Percentiles rank a stretch among this genome's conserved stretches.
phyloP scores from a whole-genome alignment of 2,329 filamentous ascomycete genomes.

The Metarhizium sp. region DNA sequence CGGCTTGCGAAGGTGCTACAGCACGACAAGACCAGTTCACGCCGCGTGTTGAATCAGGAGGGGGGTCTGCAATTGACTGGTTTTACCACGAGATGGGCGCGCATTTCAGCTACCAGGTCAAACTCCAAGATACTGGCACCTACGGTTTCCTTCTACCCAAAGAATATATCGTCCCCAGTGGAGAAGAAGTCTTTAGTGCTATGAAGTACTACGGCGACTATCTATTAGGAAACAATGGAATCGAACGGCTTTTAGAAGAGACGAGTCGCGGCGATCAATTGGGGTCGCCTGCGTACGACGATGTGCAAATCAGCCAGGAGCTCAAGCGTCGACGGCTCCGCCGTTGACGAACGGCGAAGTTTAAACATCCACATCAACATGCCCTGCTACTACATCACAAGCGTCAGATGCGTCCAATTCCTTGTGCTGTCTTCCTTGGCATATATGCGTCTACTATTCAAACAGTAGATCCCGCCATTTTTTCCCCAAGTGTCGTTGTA shows the following conservation, averaged over 20 bases:
- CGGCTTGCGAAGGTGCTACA: constrained; percentile 78
- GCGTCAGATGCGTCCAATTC: background rate
- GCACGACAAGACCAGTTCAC: constrained; percentile 13
- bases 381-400: background rate
- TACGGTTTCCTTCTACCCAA: constrained; percentile 88
- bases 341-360: constrained; percentile 13
- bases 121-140: constrained; percentile 83
- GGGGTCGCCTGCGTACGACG: constrained; percentile 6
- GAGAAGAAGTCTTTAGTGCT: constrained; percentile 77
- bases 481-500: background rate
- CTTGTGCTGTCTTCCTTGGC: background rate
- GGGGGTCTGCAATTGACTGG: constrained; percentile 86
- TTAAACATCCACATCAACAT: background rate
- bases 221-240: constrained; percentile 60
- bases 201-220: constrained; percentile 79
- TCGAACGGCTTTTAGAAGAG: constrained; percentile 34
- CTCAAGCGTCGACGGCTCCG: constrained; percentile 20
- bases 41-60: constrained; percentile 58
- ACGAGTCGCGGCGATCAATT: constrained; percentile 11
- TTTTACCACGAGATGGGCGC: constrained; percentile 84
- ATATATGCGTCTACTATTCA: background rate
- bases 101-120: constrained; percentile 85
- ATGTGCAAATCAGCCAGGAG: constrained; percentile 15
- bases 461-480: background rate
- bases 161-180: constrained; percentile 80